Evolutionary conservation across 2,329 filamentous ascomycete genomes (phyloP), one percentile per base, ranked within the genome.

Genomic region (Alternaria panax): DNA sequence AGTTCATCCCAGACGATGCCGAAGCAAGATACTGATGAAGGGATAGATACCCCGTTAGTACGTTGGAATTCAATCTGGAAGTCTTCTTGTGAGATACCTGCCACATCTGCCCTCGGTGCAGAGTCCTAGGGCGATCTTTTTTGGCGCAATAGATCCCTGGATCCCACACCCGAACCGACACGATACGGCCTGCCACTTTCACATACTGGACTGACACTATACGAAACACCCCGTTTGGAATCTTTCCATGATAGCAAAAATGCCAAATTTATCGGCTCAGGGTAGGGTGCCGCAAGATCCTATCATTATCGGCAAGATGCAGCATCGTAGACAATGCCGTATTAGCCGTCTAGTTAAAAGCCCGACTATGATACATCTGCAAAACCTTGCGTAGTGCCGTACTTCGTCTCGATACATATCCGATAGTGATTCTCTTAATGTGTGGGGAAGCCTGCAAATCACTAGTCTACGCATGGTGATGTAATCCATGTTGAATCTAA

Each of bases 1-100:
- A 74, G 84, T 78, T 36, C 12, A 43, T 38, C 12, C n/a, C 30
- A 24, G 24, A 8, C 22, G 8, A 11, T 27, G 18, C 24, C 22
- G 36, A 18, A 18, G 11, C 11, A 34, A 67, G 65, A 74, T 62
- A 64, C 67, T 55, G 60, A 64, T 72, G 4, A 48, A 12, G 11
- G 7, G 6, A 47, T 24, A 90, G 88, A 83, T 94, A 93, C 83
- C 94, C 95, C 41, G 93, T 96, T 71, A 97, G 93, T 81, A 93
- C 92, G 42, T 81, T 99, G 68, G 95, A 99, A 83, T 86, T 99
- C 77, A 97, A 98, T 80, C 87, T 98, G 30, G 94, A 98, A 81
- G 87, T 91, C 67, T 96, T 99, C 85, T 84, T 97, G 81, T 97
- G 71, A 47, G 48, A 18, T n/a, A 20, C 14, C 8, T n/a, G n/a